Conservation (phyloP, 2,329 filamentous ascomycete genomes). For the Xylaria sp. region DNA sequence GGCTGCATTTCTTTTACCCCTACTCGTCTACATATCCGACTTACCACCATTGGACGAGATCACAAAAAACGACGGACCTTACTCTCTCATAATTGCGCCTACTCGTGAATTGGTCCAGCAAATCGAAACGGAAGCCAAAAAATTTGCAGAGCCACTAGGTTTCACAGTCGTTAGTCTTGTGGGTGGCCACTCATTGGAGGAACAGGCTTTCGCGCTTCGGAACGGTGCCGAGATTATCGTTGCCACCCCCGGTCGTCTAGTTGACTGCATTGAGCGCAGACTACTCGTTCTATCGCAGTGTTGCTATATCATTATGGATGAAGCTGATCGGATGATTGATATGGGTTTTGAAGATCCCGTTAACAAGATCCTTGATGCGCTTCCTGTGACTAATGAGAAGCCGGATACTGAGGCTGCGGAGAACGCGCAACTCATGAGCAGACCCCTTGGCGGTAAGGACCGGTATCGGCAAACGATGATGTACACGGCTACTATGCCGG, state of each 20-base stretch:
- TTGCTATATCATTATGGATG: conserved; percentile 99
- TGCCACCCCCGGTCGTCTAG: conserved; percentile 95
- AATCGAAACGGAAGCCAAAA: conserved; percentile 92
- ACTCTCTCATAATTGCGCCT: conserved; percentile 95
- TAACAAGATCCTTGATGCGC: conserved; percentile 95
- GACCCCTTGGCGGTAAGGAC: conserved; percentile 77
- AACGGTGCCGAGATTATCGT: conserved; percentile 98
- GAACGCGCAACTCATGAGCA: conserved; percentile 84
- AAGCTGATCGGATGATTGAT: conserved; percentile 99
- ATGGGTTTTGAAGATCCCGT: conserved; percentile 97
- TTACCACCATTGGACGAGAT: conserved; percentile 84
- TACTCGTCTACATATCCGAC: conserved; percentile 94
- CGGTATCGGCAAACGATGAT: conserved; percentile 99
- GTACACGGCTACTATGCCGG: conserved; percentile 99
- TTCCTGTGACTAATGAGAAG: conserved; percentile 93
- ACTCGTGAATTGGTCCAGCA: conserved; percentile 98
- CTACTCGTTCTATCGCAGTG: conserved; percentile 94
- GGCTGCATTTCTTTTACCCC: conserved; percentile 89
- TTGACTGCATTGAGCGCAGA: conserved; percentile 95
- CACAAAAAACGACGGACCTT: conserved; percentile 94
- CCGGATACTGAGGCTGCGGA: conserved; percentile 94
- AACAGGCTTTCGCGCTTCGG: conserved; percentile 88
- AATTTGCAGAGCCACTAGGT: conserved; percentile 89
- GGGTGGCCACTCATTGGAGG: conserved; percentile 95
- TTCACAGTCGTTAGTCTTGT: conserved; percentile 97